Conservation (phyloP, 176 grass and related monocot genomes). For the Eleusine coracana region DNA sequence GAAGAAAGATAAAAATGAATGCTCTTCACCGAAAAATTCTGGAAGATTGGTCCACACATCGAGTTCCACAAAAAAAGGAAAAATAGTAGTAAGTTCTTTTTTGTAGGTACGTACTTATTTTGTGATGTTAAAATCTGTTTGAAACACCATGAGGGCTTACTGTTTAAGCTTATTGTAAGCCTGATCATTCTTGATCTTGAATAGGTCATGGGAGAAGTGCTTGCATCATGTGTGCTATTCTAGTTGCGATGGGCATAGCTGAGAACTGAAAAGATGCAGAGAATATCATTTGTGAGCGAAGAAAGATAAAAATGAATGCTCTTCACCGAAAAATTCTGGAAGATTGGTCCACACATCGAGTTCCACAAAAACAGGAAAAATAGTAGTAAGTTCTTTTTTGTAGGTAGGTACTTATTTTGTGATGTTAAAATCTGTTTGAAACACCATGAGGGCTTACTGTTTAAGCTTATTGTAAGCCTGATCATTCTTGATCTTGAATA, state of each 20-base stretch:
- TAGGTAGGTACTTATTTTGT: not conserved
- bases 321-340: constrained; percentile 78
- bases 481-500: constrained; percentile 23
- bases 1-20: constrained; percentile 82
- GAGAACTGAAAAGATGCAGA: constrained; percentile 79
- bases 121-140: constrained; percentile 37
- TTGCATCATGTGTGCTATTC: constrained; percentile 76
- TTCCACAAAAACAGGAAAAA: constrained; percentile 50
- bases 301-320: constrained; percentile 81
- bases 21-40: constrained; percentile 71
- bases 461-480: not conserved
- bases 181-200: constrained; percentile 21
- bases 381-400: constrained; percentile 25
- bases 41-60: constrained; percentile 71
- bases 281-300: constrained; percentile 67
- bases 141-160: constrained; percentile 1
- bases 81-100: constrained; percentile 32
- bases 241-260: constrained; percentile 64
- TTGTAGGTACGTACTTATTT: not conserved
- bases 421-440: constrained; percentile 33
- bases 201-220: constrained; percentile 62
- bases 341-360: constrained; percentile 65
- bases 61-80: constrained; percentile 51
- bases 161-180: not conserved
- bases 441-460: constrained; percentile 1